Evolutionary conservation across 306 rosid species (phyloP), one percentile per base, ranked within the genome.

Genomic region (Trichosanthes truncata): DNA sequence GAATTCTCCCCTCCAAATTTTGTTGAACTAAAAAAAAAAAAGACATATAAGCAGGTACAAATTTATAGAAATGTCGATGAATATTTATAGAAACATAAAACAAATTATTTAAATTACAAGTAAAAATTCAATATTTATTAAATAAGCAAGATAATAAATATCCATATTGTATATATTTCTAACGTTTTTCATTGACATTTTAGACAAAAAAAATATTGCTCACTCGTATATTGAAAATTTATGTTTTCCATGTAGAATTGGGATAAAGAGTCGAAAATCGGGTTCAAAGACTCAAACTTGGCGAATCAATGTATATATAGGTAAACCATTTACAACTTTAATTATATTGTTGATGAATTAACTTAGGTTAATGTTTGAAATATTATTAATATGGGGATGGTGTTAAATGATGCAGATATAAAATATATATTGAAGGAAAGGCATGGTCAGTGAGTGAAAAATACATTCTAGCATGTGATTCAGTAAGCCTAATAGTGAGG

Each of bases 361-460:
- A 59, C 3, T 61, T 4, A 12, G 14, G 68, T 31, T 11, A 29
- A 6, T 15, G 20, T 13, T 66, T 17, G 75, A 20, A n/a, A 10
- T 38, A 40, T 61, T 61, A 61, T 4, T 0, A 52, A 29, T 29
- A 29, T 29, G 33, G 33, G 33, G 33, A 29, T 56, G 62, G 29
- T 56, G 2, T 13, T 2, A 29, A 29, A 29, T 21, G 29, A 45
- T 83, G 82, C 81, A 95, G 97, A 83, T 95, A 88, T 75, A 95
- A 95, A 89, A 91, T 95, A 43, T 92, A 95, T 81, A 91, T 91
- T 40, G 98, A 95, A 87, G 98, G 98, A n/a, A 87, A 89, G 73
- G 97, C 97, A 61, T 95, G 99, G 97, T 95, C 99, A 46, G 99
- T 93, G 4, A 95, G 98, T 83, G 89, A 92, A 76, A 95, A 95